Evolutionary conservation across 2,329 filamentous ascomycete genomes (phyloP).

Genomic region (Ophiocordyceps camponoti-saundersi): DNA sequence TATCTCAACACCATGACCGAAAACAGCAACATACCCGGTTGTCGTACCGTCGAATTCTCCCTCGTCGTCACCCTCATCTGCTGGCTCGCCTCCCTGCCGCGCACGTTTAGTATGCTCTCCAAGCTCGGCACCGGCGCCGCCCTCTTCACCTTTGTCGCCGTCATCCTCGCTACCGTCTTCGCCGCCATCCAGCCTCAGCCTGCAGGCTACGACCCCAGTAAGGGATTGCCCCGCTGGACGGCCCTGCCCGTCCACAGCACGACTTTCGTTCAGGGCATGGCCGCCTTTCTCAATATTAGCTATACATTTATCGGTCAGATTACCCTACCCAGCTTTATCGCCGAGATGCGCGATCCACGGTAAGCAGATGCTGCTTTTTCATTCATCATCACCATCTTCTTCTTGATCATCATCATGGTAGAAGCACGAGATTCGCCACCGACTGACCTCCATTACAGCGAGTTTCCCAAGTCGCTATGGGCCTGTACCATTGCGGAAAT

Average conservation of each 20-base stretch:
- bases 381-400: no score
- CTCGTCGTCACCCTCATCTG: slow-evolving; percentile 59
- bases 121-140: slow-evolving; percentile 67
- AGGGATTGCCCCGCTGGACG: slow-evolving; percentile 45
- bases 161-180: slow-evolving; percentile 71
- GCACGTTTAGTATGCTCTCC: slow-evolving; percentile 68
- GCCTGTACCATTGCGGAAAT: slow-evolving; percentile 79
- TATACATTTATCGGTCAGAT: slow-evolving; percentile 96
- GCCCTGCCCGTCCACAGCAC: slow-evolving; percentile 52
- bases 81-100: slow-evolving; percentile 64
- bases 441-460: slow-evolving; percentile 27
- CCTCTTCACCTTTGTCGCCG: slow-evolving; percentile 78
- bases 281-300: slow-evolving; percentile 84
- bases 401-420: no score
- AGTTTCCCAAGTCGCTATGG: slow-evolving; percentile 89
- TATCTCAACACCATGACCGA: slow-evolving; percentile 81
- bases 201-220: slow-evolving; percentile 39
- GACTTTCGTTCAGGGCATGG: slow-evolving; percentile 68
- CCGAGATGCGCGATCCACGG: slow-evolving; percentile 64
- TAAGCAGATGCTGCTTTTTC: slow-evolving; percentile 7
- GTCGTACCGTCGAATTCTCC: slow-evolving; percentile 67
- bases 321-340: slow-evolving; percentile 85
- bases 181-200: slow-evolving; percentile 61
- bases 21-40: slow-evolving; percentile 40
- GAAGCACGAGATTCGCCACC: no score